phyloP scores from a whole-genome alignment of 2,329 filamentous ascomycete species.

The Fusarium phyllophilum region DNA sequence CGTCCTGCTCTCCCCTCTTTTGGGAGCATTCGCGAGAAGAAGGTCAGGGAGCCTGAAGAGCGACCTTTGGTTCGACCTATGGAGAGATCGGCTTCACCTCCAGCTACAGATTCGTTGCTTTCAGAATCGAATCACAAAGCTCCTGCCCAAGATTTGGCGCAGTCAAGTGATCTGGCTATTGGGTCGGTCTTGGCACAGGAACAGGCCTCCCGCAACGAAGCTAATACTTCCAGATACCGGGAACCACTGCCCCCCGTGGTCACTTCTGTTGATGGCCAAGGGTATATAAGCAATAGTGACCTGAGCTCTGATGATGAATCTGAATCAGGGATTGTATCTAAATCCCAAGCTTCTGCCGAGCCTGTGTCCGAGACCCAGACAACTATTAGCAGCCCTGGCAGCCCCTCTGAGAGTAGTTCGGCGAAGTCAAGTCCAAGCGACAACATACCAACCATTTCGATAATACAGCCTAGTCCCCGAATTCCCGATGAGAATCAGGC shows the following conservation, averaged over 20 bases:
- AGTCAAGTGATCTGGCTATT: slow-evolving; percentile 69
- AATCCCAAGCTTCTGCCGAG: not conserved
- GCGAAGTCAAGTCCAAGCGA: slow-evolving; percentile 10
- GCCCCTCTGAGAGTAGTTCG: not conserved
- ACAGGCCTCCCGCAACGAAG: slow-evolving; percentile 60
- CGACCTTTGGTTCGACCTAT: slow-evolving; percentile 67
- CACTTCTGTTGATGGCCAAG: slow-evolving; percentile 73
- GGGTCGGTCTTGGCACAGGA: slow-evolving; percentile 67
- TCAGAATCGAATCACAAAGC: slow-evolving; percentile 43
- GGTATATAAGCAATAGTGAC: slow-evolving; percentile 68
- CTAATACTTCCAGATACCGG: slow-evolving; percentile 66
- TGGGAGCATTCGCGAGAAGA: slow-evolving; percentile 76
- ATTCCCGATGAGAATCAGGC: slow-evolving; percentile 29
- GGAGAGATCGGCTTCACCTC: slow-evolving; percentile 49
- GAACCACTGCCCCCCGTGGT: slow-evolving; percentile 78
- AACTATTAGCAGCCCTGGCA: not conserved
- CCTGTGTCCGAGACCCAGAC: not conserved
- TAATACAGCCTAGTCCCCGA: slow-evolving; percentile 57
- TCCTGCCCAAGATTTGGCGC: slow-evolving; percentile 49
- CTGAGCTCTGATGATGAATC: slow-evolving; percentile 49
- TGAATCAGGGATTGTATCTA: slow-evolving; percentile 2
- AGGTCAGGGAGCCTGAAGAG: slow-evolving; percentile 63
- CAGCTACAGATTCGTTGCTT: slow-evolving; percentile 5
- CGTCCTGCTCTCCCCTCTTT: slow-evolving; percentile 78
- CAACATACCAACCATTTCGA: slow-evolving; percentile 56